phyloP scores from a whole-genome alignment of 805 yeast genomes.

The Blastobotrys chiropterorum region DNA sequence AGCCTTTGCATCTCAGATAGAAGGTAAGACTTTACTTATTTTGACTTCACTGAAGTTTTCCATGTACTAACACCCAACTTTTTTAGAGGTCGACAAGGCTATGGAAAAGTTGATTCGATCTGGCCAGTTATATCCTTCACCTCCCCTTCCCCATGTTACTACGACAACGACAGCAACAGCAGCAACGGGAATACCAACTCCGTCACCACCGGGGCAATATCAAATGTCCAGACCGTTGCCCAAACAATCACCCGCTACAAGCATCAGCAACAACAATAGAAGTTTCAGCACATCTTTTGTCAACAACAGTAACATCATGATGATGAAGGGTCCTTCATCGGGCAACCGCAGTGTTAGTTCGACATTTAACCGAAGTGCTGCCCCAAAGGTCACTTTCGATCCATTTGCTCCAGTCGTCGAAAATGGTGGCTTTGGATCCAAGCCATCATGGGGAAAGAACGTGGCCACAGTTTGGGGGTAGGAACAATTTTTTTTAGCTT shows the following conservation, averaged over 20 bases:
- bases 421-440: background rate
- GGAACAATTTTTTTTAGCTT: too few relatives aligned
- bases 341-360: background rate
- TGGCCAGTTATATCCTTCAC: constrained; percentile 5
- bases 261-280: background rate
- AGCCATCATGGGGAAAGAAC: background rate
- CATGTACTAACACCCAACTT: background rate
- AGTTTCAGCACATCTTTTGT: background rate
- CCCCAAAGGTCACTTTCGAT: constrained; percentile 17
- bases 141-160: background rate
- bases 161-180: background rate
- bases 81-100: constrained; percentile 14
- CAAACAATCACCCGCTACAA: background rate
- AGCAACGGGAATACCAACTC: background rate
- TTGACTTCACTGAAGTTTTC: background rate
- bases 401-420: constrained; percentile 16
- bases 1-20: constrained; percentile 16
- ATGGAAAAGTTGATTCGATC: constrained; percentile 10
- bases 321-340: background rate
- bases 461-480: background rate
- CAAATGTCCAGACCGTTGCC: background rate
- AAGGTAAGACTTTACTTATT: constrained; percentile 6
- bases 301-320: background rate
- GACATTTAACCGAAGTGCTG: constrained; percentile 6
- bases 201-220: background rate